These are phyloP conservation scores for Eucalyptus camaldulensis DNA, from an alignment of 345 rosid species.

Conservation along the genomic window DNA sequence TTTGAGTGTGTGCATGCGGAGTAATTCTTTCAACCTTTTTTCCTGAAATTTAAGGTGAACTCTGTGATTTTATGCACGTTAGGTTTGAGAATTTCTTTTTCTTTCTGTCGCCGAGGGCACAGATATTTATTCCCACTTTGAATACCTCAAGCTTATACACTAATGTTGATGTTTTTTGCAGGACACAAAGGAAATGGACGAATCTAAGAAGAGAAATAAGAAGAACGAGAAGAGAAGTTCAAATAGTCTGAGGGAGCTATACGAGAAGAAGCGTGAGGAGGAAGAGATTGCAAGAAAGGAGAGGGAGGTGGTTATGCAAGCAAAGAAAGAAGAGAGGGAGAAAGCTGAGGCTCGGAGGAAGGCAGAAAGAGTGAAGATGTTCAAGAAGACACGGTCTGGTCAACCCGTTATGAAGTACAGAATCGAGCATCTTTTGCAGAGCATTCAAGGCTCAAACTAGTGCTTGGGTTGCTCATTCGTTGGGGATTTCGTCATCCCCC, in stretches of 20 bases:
- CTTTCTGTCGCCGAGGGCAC: neutral
- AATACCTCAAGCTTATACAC: neutral
- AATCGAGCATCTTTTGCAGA: constrained; percentile 72
- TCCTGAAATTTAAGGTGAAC: neutral
- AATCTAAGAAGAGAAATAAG: constrained; percentile 3
- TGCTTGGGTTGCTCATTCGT: neutral
- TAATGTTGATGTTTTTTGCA: neutral
- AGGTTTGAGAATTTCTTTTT: neutral
- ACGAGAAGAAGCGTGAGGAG: constrained; percentile 58
- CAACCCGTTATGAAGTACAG: constrained; percentile 91
- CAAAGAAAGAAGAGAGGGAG: constrained; percentile 56
- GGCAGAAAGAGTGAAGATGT: constrained; percentile 48
- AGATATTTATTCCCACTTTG: neutral
- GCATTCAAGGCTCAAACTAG: constrained; percentile 37
- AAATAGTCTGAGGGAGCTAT: constrained; percentile 32
- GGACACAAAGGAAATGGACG: constrained; percentile 12
- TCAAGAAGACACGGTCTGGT: constrained; percentile 63
- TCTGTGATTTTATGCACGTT: neutral
- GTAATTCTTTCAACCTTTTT: neutral
- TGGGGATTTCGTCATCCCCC: neutral
- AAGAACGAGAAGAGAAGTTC: constrained; percentile 17
- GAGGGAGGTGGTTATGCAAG: constrained; percentile 44
- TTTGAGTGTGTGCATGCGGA: neutral
- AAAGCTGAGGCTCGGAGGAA: constrained; percentile 69
- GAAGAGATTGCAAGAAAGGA: constrained; percentile 53